phyloP scores from a whole-genome alignment of 257 asterid genomes.

The Petrea volubilis region DNA sequence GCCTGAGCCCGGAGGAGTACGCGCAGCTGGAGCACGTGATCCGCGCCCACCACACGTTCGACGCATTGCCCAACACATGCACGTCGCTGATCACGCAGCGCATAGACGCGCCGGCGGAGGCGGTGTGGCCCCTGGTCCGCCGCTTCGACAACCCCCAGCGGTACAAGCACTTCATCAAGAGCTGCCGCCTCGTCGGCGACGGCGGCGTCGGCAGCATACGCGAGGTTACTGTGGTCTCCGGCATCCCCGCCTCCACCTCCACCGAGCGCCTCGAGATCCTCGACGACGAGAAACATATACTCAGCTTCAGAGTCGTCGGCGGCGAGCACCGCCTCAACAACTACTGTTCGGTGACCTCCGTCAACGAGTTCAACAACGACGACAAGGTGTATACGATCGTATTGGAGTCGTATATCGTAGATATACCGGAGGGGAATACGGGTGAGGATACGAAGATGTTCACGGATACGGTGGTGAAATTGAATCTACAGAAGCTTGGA shows the following conservation, averaged over 20 bases:
- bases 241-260: conserved; percentile 87
- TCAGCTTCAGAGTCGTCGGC: conserved; percentile 85
- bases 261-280: conserved; percentile 88
- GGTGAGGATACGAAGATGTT: conserved; percentile 84
- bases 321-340: conserved; percentile 87
- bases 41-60: conserved; percentile 59
- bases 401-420: conserved; percentile 80
- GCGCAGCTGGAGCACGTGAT: conserved; percentile 50
- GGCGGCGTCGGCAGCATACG: conserved; percentile 87
- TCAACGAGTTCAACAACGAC: conserved; percentile 49
- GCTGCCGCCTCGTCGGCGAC: conserved; percentile 68
- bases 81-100: conserved; percentile 66
- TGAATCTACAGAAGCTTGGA: conserved; percentile 80
- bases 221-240: conserved; percentile 85
- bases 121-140: conserved; percentile 81
- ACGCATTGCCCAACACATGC: conserved; percentile 65
- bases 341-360: conserved; percentile 73
- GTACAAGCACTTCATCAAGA: conserved; percentile 93
- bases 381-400: conserved; percentile 56
- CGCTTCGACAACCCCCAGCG: conserved; percentile 82
- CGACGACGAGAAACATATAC: conserved; percentile 61
- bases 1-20: conserved; percentile 59
- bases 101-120: conserved; percentile 68
- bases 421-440: conserved; percentile 89
- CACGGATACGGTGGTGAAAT: conserved; percentile 81